phyloP scores from a whole-genome alignment of 768 basidiomycete species.

The Tulasnella sp. region DNA sequence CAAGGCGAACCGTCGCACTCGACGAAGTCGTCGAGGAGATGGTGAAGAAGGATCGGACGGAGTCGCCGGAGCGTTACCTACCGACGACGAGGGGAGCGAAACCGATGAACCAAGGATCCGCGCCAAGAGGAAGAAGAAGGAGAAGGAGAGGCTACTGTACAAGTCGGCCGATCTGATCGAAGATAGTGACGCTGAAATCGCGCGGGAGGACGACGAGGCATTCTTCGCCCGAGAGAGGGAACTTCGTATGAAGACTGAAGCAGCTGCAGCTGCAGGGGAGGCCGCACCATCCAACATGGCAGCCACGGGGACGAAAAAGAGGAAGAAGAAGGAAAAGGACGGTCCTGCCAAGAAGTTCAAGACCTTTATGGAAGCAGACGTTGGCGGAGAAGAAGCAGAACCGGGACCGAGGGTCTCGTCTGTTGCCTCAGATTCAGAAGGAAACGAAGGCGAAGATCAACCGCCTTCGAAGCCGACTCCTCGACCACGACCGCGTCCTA shows the following conservation, averaged over 20 bases:
- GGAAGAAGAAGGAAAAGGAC: constrained; percentile 38
- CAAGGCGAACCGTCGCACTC: constrained; percentile 48
- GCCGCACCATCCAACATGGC: constrained; percentile 43
- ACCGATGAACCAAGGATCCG: constrained; percentile 32
- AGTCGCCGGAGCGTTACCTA: constrained; percentile 37
- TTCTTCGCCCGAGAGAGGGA: constrained; percentile 75
- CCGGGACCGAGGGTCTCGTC: neutral
- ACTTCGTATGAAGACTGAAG: constrained; percentile 45
- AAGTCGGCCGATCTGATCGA: constrained; percentile 89
- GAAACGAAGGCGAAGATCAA: neutral
- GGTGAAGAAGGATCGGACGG: constrained; percentile 39
- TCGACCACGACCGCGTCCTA: constrained; percentile 12
- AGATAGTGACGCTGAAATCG: constrained; percentile 82
- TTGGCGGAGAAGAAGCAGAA: neutral
- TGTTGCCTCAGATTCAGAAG: neutral
- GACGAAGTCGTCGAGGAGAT: neutral
- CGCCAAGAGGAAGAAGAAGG: constrained; percentile 44
- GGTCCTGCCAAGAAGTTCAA: constrained; percentile 23
- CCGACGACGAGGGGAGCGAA: constrained; percentile 36
- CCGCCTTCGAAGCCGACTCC: neutral
- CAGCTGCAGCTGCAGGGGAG: constrained; percentile 43
- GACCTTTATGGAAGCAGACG: neutral
- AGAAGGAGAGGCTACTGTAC: constrained; percentile 67
- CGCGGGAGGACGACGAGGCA: constrained; percentile 73
- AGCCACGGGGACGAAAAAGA: constrained; percentile 54